Base-by-base conservation (phyloP, 2,329 filamentous ascomycete species). In the Penicillium sp. region DNA sequence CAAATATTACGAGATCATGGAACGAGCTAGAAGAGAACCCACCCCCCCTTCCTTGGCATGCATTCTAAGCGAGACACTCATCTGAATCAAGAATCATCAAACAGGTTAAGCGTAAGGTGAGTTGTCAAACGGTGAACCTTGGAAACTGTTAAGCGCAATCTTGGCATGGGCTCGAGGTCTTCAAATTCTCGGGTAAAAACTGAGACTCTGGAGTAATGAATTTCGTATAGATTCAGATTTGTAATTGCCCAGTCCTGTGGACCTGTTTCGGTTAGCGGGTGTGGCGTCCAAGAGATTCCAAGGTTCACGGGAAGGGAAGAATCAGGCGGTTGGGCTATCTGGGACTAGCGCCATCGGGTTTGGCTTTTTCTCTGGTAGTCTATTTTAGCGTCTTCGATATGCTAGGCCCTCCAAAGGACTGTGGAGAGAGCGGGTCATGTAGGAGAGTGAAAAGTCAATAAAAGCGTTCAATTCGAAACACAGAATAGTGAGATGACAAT, bases 251-350 rank as follows among this genome's bases (percentile, higher is more conserved):
- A 10, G 21, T 13, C 38, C 17, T 8, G 49, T 29, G 17, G 36
- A 13, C 21, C 25, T 49, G 35, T 45, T 39, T 41, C 35, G 51
- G 27, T 8, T 33, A 39, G 53, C 61, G 61, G 61, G 39, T 63
- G 59, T 63, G 61, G 61, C 61, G 59, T 53, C 27, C 43, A 36
- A 47, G 41, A 44, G 35, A 39, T 23, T 23, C 21, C n/a, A n/a
- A n/a, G n/a, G n/a, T 41, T 44, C n/a, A 13, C 51, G 50, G 50
- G 48, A 49, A 53, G 12, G 54, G 52, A 43, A 55, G 25, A 58
- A 55, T 55, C 51, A 57, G 41, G 50, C 61, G 50, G 61, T 61
- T 60, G 61, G 59, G 51, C 58, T 60, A 48, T 61, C 48, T 44
- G 10, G 13, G 35, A 48, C 4, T 53, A 44, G 10, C 31, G 33